phyloP scores from a whole-genome alignment of 768 basidiomycete genomes.

The Suillus fuscotomentosus region DNA sequence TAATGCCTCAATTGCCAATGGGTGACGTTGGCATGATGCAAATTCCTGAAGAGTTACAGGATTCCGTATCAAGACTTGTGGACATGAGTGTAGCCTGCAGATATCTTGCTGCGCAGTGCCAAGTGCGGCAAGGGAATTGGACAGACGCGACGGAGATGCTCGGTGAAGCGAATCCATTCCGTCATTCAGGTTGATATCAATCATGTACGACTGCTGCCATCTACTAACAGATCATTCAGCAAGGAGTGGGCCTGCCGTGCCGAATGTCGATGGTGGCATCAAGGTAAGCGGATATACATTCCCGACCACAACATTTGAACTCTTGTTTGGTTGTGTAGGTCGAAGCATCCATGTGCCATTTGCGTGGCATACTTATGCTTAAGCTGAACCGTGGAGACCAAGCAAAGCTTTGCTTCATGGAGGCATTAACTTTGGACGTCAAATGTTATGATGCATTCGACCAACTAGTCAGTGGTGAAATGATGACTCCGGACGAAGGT shows the following conservation, averaged over 20 bases:
- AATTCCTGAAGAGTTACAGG: constrained; percentile 61
- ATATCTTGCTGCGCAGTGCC: constrained; percentile 95
- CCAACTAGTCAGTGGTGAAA: constrained; percentile 85
- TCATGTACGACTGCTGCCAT: background rate
- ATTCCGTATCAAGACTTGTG: constrained; percentile 73
- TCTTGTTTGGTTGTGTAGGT: constrained; percentile 50
- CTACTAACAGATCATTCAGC: constrained; percentile 32
- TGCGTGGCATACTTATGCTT: constrained; percentile 91
- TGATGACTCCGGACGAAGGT: constrained; percentile 98
- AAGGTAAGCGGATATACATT: constrained; percentile 54
- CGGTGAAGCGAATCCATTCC: constrained; percentile 89
- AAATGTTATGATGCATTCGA: constrained; percentile 97
- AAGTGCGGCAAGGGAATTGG: constrained; percentile 91
- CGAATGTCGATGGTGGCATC: constrained; percentile 89
- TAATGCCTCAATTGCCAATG: constrained; percentile 61
- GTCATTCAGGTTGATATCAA: constrained; percentile 53
- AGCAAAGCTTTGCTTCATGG: constrained; percentile 95
- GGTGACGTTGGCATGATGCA: constrained; percentile 73
- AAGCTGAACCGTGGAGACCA: constrained; percentile 88
- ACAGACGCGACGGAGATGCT: constrained; percentile 89
- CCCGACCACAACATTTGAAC: background rate
- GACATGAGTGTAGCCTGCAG: constrained; percentile 96
- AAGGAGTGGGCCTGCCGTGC: constrained; percentile 66
- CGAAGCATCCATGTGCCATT: constrained; percentile 95
- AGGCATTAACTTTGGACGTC: constrained; percentile 90